Conservation (phyloP, 2,329 filamentous ascomycete species). For the Apiospora hydei region DNA sequence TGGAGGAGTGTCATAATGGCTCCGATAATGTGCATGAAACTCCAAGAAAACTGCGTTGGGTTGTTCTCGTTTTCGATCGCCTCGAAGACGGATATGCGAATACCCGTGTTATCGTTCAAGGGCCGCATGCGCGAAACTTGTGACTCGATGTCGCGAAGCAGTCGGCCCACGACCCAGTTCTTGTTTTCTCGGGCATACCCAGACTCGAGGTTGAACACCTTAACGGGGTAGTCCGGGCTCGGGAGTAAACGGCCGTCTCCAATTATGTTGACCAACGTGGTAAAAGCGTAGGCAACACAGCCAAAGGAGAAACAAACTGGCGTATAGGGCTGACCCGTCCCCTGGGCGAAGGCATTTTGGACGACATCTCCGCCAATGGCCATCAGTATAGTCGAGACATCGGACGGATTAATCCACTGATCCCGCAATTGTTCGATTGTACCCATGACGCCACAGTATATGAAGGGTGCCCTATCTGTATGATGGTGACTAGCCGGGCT, state of each 20-base stretch:
- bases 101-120: neutral
- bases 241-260: conserved; percentile 34
- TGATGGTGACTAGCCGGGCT: too few species aligned
- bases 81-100: conserved; percentile 5
- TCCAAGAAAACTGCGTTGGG: neutral
- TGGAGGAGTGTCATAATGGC: neutral
- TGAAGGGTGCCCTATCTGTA: too few species aligned
- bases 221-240: conserved; percentile 31
- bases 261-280: conserved; percentile 28
- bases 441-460: too few species aligned
- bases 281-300: conserved; percentile 34
- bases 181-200: conserved; percentile 29
- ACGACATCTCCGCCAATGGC: conserved; percentile 33
- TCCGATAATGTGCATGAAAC: neutral
- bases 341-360: conserved; percentile 31
- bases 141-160: conserved; percentile 26
- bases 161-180: conserved; percentile 27
- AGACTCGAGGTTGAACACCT: conserved; percentile 35
- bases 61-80: neutral
- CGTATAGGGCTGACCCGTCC: conserved; percentile 27
- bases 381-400: neutral
- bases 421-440: neutral
- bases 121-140: neutral
- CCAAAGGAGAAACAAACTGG: conserved; percentile 37
- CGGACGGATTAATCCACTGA: neutral